Conservation (phyloP, 2,329 filamentous ascomycete species). For the Cercospora brassicicola region DNA sequence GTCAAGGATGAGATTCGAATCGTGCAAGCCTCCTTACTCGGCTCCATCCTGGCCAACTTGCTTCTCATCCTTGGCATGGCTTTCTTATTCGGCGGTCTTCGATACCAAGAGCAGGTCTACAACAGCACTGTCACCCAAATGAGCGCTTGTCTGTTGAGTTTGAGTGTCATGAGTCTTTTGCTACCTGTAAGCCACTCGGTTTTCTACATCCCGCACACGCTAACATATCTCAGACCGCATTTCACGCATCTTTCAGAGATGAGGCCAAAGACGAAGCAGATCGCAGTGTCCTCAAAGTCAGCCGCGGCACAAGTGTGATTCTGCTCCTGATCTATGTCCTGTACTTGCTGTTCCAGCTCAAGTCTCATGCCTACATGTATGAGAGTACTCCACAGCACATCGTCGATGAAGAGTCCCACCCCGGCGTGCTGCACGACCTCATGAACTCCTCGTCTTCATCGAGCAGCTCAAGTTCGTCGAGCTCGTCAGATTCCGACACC, state of each 20-base stretch:
- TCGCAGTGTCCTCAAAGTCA: conserved; percentile 73
- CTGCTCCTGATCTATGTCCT: conserved; percentile 78
- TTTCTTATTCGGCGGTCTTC: conserved; percentile 81
- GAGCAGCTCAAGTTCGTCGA: conserved; percentile 49
- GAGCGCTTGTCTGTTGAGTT: conserved; percentile 86
- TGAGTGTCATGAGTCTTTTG: conserved; percentile 86
- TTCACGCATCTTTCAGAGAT: conserved; percentile 76
- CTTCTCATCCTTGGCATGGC: conserved; percentile 89
- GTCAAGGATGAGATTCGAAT: conserved; percentile 84
- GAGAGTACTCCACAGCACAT: conserved; percentile 89
- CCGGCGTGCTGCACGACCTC: conserved; percentile 78
- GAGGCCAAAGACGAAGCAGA: conserved; percentile 58
- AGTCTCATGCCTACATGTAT: conserved; percentile 89
- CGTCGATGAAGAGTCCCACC: conserved; percentile 86
- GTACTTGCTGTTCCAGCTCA: conserved; percentile 86
- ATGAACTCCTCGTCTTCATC: conserved; percentile 66
- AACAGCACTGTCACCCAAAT: conserved; percentile 95
- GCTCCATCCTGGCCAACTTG: conserved; percentile 85
- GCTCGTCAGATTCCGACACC: conserved; percentile 63
- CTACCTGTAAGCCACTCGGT: conserved; percentile 61
- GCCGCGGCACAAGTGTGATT: conserved; percentile 84
- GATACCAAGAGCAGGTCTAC: conserved; percentile 90
- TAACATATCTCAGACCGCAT: conserved; percentile 66
- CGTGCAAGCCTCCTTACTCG: conserved; percentile 85
- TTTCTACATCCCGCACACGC: background rate